Conservation (phyloP, 2,329 filamentous ascomycete species). For the Raffaelea arxii region DNA sequence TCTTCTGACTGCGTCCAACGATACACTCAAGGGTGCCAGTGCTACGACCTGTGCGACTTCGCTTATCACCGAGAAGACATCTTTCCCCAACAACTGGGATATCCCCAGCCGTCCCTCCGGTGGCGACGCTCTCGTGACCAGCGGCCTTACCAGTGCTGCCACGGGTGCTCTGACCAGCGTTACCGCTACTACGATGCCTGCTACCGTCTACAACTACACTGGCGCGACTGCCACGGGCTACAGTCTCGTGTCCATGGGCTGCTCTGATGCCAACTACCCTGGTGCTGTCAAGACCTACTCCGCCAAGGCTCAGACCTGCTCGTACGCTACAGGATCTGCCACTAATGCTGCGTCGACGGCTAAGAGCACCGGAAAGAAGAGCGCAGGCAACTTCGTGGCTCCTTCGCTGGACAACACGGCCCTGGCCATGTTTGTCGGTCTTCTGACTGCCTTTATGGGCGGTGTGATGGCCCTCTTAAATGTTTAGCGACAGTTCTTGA, state of each 20-base stretch:
- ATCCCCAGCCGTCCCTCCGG: conserved; percentile 2
- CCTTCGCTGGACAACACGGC: not conserved
- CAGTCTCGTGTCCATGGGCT: conserved; percentile 4
- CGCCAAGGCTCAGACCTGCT: conserved; percentile 2
- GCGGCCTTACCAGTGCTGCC: conserved; percentile 2
- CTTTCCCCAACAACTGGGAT: not conserved
- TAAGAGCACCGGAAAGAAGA: not conserved
- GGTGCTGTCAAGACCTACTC: conserved; percentile 3
- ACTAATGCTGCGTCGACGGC: not conserved
- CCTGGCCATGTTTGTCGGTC: not conserved
- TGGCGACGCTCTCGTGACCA: conserved; percentile 1
- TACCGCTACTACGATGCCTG: conserved; percentile 5
- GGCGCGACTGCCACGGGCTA: conserved; percentile 3
- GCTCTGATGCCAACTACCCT: conserved; percentile 8
- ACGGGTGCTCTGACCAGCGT: conserved; percentile 4
- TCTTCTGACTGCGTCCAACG: not conserved
- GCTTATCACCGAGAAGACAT: not conserved
- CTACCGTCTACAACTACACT: conserved; percentile 5
- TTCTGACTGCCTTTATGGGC: not conserved
- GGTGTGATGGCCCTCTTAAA: not conserved
- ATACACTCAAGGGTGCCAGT: not conserved
- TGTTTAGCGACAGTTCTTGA: too few species aligned
- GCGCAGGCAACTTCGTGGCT: not conserved
- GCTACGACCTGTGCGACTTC: conserved; percentile 1
- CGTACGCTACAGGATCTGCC: conserved; percentile 2